Evolutionary conservation across 2,329 filamentous ascomycete genomes (phyloP), one percentile per base, ranked within the genome.

Genomic region (Neonectria coccinea): DNA sequence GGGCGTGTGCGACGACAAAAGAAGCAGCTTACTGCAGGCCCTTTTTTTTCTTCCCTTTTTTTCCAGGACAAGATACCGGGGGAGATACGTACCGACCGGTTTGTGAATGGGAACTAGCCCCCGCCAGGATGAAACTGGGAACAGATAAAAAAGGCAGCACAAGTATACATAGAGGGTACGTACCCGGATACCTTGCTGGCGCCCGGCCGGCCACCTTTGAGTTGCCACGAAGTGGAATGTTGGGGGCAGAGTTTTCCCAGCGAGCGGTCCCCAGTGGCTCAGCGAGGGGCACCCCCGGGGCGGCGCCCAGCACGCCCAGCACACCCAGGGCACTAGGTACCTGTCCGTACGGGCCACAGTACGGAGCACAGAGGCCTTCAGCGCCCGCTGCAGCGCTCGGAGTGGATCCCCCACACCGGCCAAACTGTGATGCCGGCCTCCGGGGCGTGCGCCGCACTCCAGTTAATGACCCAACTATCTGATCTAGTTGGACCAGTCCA

Each of bases 181-280:
- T 41, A 36, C 22, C n/a, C 33, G 44, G 50, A 41, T 67, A 67
- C 71, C 67, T 67, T 73, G 68, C 70, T 74, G 72, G 70, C 72
- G 68, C 58, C 69, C 61, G 56, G 64, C 67, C 60, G 70, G 66
- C 55, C 50, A 66, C 48, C 61, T 67, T 73, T 70, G 64, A 69
- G 64, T 68, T 74, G 70, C 64, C 72, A 65, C 72, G 62, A 74
- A 72, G 72, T 74, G 72, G 72, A 74, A 74, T 73, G 72, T 73
- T 74, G 72, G 72, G 67, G 66, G 72, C 74, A 74, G 72, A 74
- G 70, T 74, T 74, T 74, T 74, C 70, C 60, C 44, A 62, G 66
- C 39, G 41, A 61, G 66, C 62, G 45, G 57, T 62, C 67, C 54
- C 68, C 67, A 74, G 72, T 74, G 72, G 72, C 68, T 66, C 64